Conservation (phyloP, 768 basidiomycete species). For the Xerocomus spinulosus region DNA sequence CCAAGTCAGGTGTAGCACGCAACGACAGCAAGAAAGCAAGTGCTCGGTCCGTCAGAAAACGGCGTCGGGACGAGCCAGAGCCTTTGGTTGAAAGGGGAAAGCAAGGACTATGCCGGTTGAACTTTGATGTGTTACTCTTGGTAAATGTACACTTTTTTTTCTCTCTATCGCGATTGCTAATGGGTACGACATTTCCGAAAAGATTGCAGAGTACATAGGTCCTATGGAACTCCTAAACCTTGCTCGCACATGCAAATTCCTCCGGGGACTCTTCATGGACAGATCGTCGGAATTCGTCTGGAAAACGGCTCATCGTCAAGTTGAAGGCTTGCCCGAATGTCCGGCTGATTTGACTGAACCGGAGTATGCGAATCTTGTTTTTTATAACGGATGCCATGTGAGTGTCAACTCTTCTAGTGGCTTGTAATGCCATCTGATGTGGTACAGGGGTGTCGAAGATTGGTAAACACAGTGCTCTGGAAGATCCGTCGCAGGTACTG, state of each 20-base stretch:
- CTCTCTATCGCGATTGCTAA: background rate
- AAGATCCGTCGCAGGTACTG: slow-evolving; percentile 9
- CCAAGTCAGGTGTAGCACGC: no score
- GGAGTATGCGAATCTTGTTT: slow-evolving; percentile 43
- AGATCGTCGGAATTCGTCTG: slow-evolving; percentile 25
- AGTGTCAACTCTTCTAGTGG: background rate
- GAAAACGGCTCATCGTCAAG: slow-evolving; percentile 24
- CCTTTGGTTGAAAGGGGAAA: background rate
- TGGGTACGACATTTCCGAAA: background rate
- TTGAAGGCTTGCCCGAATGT: slow-evolving; percentile 37
- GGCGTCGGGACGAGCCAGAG: background rate
- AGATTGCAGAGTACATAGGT: slow-evolving; percentile 33
- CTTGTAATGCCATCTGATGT: background rate
- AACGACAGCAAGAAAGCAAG: no score
- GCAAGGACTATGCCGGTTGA: slow-evolving; percentile 1
- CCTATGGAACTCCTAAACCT: background rate
- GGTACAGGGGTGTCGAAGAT: slow-evolving; percentile 8
- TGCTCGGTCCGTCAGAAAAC: no score
- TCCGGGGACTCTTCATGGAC: slow-evolving; percentile 35
- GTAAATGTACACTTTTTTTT: background rate
- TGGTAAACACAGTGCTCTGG: slow-evolving; percentile 4
- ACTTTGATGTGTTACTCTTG: slow-evolving; percentile 19
- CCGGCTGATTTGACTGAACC: slow-evolving; percentile 43
- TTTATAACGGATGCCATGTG: slow-evolving; percentile 21
- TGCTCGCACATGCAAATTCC: slow-evolving; percentile 6